Evolutionary conservation across 2,329 filamentous ascomycete genomes (phyloP), one percentile per base, ranked within the genome.

Genomic region (Beauveria bassiana): DNA sequence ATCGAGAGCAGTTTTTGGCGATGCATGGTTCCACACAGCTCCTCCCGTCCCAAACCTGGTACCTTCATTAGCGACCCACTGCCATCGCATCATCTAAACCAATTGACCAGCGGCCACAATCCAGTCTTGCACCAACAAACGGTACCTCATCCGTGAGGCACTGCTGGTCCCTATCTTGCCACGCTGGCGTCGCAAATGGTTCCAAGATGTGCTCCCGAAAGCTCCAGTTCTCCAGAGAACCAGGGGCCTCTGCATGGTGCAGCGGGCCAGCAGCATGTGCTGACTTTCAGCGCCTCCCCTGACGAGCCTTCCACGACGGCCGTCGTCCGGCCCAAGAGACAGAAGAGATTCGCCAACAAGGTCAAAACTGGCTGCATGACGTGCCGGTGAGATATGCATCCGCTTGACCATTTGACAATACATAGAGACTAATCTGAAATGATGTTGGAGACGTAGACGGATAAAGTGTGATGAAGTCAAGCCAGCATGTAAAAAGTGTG

Each of bases 381-480:
- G 16, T 61, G 59, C 28, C 59, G 59, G 59, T 61, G 12, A 47
- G 59, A 26, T 3, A 3, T 20, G n/a, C 8, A 10, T 40, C 24
- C 47, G 8, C 3, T 6, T 10, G 31, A 3, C 9, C 3, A 8
- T 6, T 28, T 0, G 9, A 24, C 10, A 22, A 34, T 31, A 6
- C 24, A 22, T 24, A n/a, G 2, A 40, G 38, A 24, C 42, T 54
- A 5, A 54, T 20, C 9, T 18, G 14, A 16, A 16, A 45, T 52
- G 40, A 5, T 45, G 38, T 20, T 40, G 28, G 18, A 61, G 59
- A 14, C 49, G 49, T 47, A 51, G 59, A 14, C 50, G 43, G 16
- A 53, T 61, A 14, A 61, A 61, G 28, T 61, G 59, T 26, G 59
- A 61, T 45, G 59, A 61, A 34, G 50, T 40, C 49, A 61, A 61